Evolutionary conservation across 768 basidiomycete genomes (phyloP).

Genomic region (Suillus weaverae): DNA sequence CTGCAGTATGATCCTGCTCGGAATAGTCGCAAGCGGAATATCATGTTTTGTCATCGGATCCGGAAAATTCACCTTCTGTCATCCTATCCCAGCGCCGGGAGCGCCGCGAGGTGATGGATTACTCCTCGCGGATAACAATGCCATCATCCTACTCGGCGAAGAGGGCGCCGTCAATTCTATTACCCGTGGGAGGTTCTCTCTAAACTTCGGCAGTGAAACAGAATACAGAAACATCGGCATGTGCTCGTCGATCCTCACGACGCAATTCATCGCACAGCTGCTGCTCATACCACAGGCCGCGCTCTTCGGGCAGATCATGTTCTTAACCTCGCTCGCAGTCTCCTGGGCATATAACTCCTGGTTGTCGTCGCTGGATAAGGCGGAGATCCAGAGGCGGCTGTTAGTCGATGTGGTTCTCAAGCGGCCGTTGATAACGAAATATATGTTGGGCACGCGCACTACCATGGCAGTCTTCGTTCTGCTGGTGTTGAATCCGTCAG

Average conservation of each 20-base stretch:
- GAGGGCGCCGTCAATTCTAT: conserved; percentile 33
- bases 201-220: conserved; percentile 28
- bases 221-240: conserved; percentile 29
- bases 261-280: conserved; percentile 36
- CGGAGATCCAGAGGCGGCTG: conserved; percentile 26
- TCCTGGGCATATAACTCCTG: conserved; percentile 39
- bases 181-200: conserved; percentile 32
- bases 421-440: conserved; percentile 24
- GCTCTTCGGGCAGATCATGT: conserved; percentile 38
- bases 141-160: conserved; percentile 29
- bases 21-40: conserved; percentile 31
- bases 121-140: conserved; percentile 21
- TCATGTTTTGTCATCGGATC: conserved; percentile 36
- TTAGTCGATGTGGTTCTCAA: conserved; percentile 25
- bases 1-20: conserved; percentile 36
- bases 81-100: conserved; percentile 25
- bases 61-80: conserved; percentile 27
- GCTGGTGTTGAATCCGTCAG: conserved; percentile 22
- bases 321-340: conserved; percentile 32
- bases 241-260: conserved; percentile 31
- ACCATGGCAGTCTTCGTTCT: conserved; percentile 25
- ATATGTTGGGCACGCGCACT: conserved; percentile 27
- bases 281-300: conserved; percentile 34
- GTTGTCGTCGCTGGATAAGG: conserved; percentile 39
- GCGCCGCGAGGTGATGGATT: conserved; percentile 34